A percentile compares a stretch with the other conserved stretches of the same genome.
Evolutionary conservation across 805 yeast species (phyloP).

Genomic region (Candida suzukii): DNA sequence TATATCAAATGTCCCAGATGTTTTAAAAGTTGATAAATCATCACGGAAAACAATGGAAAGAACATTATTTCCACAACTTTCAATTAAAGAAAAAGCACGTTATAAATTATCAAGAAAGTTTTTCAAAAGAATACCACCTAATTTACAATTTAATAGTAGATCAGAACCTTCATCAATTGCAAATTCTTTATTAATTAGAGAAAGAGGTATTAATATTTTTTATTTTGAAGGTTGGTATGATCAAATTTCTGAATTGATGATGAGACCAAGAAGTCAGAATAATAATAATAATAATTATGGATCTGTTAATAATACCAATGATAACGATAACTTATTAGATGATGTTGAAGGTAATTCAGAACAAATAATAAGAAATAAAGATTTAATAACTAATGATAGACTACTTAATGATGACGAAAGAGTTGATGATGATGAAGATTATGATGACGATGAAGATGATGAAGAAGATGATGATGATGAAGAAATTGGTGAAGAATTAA

Average conservation of each 20-base stretch:
- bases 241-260: slow-evolving; percentile 17
- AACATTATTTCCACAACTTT: neutral
- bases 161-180: slow-evolving; percentile 18
- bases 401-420: neutral
- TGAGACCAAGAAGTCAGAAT: neutral
- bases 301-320: too few relatives aligned
- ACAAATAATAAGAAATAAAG: neutral
- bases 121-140: slow-evolving; percentile 17
- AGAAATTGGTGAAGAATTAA: neutral
- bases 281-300: too few relatives aligned
- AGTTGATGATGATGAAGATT: neutral
- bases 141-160: slow-evolving; percentile 17
- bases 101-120: slow-evolving; percentile 15
- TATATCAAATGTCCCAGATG: neutral
- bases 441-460: slow-evolving; percentile 1
- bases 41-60: neutral
- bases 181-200: slow-evolving; percentile 24
- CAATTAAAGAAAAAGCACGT: neutral
- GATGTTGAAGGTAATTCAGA: neutral
- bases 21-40: neutral
- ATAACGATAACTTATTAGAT: too few relatives aligned
- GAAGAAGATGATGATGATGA: neutral
- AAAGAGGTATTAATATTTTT: slow-evolving; percentile 27
- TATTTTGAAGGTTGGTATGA: slow-evolving; percentile 25
- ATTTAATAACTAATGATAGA: neutral